These are phyloP conservation scores for Fusarium nygamai DNA, from an alignment of 2,329 filamentous ascomycete genomes.

Conservation along the genomic window DNA sequence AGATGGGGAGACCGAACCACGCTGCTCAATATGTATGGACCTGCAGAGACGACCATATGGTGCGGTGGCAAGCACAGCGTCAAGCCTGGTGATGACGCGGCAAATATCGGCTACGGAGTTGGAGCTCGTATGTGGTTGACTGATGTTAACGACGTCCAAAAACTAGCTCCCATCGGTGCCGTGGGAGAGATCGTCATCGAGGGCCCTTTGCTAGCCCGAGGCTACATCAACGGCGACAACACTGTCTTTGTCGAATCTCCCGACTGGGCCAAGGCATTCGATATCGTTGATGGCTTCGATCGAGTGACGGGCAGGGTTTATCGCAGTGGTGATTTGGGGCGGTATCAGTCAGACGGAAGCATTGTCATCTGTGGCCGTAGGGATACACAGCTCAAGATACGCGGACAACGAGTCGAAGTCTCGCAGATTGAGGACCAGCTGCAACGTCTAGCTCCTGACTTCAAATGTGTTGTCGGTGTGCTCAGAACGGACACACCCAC, in stretches of 20 bases:
- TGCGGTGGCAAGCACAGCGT: not conserved
- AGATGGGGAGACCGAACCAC: not conserved
- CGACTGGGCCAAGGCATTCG: not conserved
- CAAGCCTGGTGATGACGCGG: not conserved
- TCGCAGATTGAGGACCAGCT: not conserved
- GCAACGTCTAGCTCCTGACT: not conserved
- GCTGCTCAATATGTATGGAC: not conserved
- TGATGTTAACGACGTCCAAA: not conserved
- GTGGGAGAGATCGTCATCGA: not conserved
- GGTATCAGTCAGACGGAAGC: not conserved
- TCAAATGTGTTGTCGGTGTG: not conserved
- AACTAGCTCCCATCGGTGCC: not conserved
- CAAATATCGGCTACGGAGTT: not conserved
- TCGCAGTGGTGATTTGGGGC: not conserved
- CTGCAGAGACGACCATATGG: not conserved
- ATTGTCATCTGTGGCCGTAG: not conserved
- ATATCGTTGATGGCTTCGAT: not conserved
- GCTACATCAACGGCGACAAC: not conserved
- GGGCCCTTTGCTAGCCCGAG: not conserved
- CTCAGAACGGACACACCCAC: not conserved
- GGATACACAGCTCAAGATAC: not conserved
- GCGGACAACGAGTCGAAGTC: not conserved
- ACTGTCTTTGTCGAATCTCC: not conserved
- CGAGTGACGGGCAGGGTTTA: not conserved
- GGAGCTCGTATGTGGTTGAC: not conserved